These are phyloP conservation scores for Fusarium phyllophilum DNA, from an alignment of 2,329 filamentous ascomycete genomes.

Conservation along the genomic window DNA sequence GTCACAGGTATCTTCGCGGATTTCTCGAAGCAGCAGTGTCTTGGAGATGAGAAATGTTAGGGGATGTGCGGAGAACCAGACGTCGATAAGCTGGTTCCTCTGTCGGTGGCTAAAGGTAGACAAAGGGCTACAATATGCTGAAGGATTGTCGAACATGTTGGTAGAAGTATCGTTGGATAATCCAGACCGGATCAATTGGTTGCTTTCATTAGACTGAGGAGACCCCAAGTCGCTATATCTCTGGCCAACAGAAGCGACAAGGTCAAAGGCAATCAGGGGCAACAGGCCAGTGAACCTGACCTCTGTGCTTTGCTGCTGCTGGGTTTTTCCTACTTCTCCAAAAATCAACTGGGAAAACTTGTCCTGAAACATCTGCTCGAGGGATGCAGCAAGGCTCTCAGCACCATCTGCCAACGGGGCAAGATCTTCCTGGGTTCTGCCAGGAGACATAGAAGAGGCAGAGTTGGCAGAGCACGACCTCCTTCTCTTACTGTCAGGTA, in stretches of 20 bases:
- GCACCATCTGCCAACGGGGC: conserved; percentile 18
- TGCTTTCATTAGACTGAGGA: conserved; percentile 42
- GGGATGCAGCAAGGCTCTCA: conserved; percentile 44
- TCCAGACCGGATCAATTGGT: conserved; percentile 44
- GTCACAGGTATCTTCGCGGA: conserved; percentile 53
- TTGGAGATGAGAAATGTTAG: conserved; percentile 54
- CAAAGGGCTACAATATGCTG: conserved; percentile 41
- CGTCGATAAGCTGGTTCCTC: conserved; percentile 52
- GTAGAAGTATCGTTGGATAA: conserved; percentile 43
- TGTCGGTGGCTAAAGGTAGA: conserved; percentile 47
- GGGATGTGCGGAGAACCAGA: conserved; percentile 55
- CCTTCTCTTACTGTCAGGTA: conserved; percentile 35
- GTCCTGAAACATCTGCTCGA: conserved; percentile 46
- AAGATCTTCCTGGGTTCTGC: conserved; percentile 36
- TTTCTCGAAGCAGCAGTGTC: conserved; percentile 51
- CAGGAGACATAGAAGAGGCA: conserved; percentile 38
- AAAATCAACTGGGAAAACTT: conserved; percentile 37
- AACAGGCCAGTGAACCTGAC: conserved; percentile 43
- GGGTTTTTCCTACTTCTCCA: neutral
- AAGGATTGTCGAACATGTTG: conserved; percentile 47
- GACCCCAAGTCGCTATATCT: conserved; percentile 47
- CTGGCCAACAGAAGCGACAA: conserved; percentile 45
- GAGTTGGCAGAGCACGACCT: conserved; percentile 43
- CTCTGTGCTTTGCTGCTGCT: conserved; percentile 3
- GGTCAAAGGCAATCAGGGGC: conserved; percentile 45